Evolutionary conservation across 768 basidiomycete species (phyloP), one percentile per base, ranked within the genome.

Genomic region (Dentipellis sp.): DNA sequence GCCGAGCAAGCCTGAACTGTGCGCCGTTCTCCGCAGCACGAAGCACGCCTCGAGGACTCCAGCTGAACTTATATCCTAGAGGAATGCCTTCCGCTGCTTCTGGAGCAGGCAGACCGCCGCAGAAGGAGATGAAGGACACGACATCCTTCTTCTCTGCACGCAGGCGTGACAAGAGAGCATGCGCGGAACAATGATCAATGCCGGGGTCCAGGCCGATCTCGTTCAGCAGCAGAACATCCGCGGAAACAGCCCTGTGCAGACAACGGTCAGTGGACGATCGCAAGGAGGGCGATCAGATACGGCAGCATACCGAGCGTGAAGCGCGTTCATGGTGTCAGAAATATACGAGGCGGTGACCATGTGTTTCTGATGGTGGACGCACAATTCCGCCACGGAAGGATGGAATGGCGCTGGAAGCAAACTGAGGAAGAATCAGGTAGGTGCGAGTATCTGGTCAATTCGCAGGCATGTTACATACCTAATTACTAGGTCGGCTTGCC

Each of bases 281-380:
- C 5, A 35, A 19, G n/a, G 53, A 38, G 6, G 16, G n/a, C 48
- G n/a, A 51, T 53, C 55, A 17, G 38, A 47, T 22, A 10, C 6
- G 16, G n/a, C 39, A 7, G 2, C 29, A 3, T 19, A 38, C 40
- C 50, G 12, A 3, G 50, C 21, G 64, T 92, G 74, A 17, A 95
- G 67, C 0, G 69, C 71, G 7, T 74, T 70, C 92, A 97, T 97
- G 9, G 76, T 81, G 0, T 79, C 78, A 0, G 90, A 91, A 60
- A 88, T 84, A 65, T 97, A 97, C 4, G 92, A 94, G 0, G 94
- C 92, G 0, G 94, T 97, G 53, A 97, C 81, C 55, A 97, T 77
- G 59, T 94, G 87, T 58, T 84, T 89, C 10, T 70, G 62, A 58
- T 83, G 72, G 36, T 73, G 59, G 50, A 97, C 82, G 63, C 94